Evolutionary conservation across 129 eudicot species (phyloP).

Genomic region (Smallanthus sonchifolius): DNA sequence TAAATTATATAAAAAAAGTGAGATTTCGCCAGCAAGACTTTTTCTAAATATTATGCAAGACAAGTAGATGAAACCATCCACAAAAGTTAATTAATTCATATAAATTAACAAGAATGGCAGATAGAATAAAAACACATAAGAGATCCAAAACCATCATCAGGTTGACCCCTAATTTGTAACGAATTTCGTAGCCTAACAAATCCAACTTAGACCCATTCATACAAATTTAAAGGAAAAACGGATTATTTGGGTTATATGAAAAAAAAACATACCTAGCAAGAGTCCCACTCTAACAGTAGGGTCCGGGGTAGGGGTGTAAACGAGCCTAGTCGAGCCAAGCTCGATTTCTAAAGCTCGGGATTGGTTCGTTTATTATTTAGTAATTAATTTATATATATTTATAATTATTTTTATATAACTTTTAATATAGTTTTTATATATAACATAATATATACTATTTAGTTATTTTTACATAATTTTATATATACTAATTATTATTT

Average conservation of each 20-base stretch:
- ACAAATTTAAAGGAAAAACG: neutral
- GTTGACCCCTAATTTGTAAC: neutral
- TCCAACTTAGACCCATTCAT: neutral
- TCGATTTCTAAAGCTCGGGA: no score
- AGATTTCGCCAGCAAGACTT: constrained; percentile 35
- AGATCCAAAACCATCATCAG: constrained; percentile 14
- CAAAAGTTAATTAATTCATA: constrained; percentile 10
- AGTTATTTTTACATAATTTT: no score
- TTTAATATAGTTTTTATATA: no score
- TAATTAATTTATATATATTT: no score
- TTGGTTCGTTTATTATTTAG: no score
- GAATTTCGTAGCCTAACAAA: neutral
- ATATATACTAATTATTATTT: no score
- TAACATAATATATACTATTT: no score
- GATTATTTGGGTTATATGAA: neutral
- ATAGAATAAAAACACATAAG: constrained; percentile 1
- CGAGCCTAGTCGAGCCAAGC: no score
- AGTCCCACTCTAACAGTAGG: no score
- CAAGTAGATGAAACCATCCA: constrained; percentile 29
- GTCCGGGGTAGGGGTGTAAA: no score
- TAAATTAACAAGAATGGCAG: constrained; percentile 8
- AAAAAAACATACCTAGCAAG: no score
- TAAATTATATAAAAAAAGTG: constrained; percentile 10
- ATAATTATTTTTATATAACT: no score
- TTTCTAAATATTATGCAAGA: constrained; percentile 10